Evolutionary conservation across 805 yeast genomes (phyloP).

Genomic region (Ogataea nonfermentans): DNA sequence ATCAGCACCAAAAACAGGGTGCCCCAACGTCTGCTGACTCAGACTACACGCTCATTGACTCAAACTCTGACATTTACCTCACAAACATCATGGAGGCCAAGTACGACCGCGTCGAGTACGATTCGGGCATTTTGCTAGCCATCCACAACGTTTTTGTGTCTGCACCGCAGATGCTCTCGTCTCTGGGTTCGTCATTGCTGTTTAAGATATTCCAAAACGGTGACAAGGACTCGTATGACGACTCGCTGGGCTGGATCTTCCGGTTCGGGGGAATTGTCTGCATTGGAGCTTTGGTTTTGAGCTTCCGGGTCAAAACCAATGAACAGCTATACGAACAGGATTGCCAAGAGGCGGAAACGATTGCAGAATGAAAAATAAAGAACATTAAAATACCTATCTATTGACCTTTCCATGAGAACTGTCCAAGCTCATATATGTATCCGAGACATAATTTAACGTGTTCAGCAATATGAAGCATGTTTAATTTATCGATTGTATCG

Average conservation of each 20-base stretch:
- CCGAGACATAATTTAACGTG: constrained; percentile 79
- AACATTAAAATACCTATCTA: background rate
- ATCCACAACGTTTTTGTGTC: constrained; percentile 59
- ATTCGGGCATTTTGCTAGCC: constrained; percentile 55
- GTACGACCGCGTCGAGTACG: constrained; percentile 46
- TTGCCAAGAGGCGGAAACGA: constrained; percentile 12
- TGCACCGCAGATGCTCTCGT: constrained; percentile 54
- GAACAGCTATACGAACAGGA: constrained; percentile 38
- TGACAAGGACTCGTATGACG: constrained; percentile 34
- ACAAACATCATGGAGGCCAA: constrained; percentile 25
- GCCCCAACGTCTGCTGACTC: constrained; percentile 12
- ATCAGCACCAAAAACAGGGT: constrained; percentile 17
- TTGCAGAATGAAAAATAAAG: background rate
- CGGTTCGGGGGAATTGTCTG: constrained; percentile 53
- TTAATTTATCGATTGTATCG: constrained; percentile 81
- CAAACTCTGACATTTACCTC: constrained; percentile 19
- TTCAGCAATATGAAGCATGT: constrained; percentile 75
- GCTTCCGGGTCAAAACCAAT: constrained; percentile 42
- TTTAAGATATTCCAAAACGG: constrained; percentile 38
- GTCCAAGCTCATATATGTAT: constrained; percentile 61
- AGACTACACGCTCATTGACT: constrained; percentile 7
- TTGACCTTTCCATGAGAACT: constrained; percentile 5
- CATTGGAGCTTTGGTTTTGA: constrained; percentile 43
- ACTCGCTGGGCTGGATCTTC: constrained; percentile 55
- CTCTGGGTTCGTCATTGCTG: constrained; percentile 45